Evolutionary conservation across 2,329 filamentous ascomycete species (phyloP), one percentile per base, ranked within the genome.

Genomic region (Fusarium sulawesiense): DNA sequence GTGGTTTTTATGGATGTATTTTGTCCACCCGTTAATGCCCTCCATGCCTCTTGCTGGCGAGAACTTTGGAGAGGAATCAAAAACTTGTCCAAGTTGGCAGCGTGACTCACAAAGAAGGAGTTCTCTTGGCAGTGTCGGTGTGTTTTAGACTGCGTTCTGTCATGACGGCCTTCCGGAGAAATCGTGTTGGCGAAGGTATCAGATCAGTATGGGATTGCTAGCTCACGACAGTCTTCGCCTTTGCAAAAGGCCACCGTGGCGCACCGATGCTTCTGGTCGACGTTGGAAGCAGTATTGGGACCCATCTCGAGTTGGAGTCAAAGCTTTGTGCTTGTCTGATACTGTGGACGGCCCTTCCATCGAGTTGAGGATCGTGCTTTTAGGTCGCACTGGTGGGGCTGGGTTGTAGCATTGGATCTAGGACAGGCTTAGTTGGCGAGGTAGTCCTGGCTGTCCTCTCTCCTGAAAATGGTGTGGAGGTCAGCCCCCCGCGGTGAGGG

Each of bases 1-100:
- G 88, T 93, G 93, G 89, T 89, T 97, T 98, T 98, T 97, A 86
- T 85, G 87, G 93, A 97, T 91, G 93, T 94, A 82, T 89, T 97
- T 98, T 97, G 93, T 92, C 87, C 93, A 93, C 87, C 90, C 85
- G 83, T 77, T 77, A 83, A 84, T 81, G 89, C 91, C 91, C 89
- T 90, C 88, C 88, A 80, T 78, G 21, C 75, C 78, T 75, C 76
- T 78, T 77, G 74, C 57, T 51, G 74, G 56, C 47, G 67, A 73
- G 75, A 76, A 34, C 68, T 78, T 76, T 76, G 89, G 89, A 89
- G 91, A 90, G 92, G 91, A 94, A 92, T 84, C 91, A 97, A 97
- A 98, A 94, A 96, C 93, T 84, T 89, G 91, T 97, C 93, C 91
- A 85, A 80, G 92, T 92, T 90, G 92, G 91, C 88, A 91, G 88